Conservation (phyloP, 169 alveolate species). For the Cryptosporidium sp. region DNA sequence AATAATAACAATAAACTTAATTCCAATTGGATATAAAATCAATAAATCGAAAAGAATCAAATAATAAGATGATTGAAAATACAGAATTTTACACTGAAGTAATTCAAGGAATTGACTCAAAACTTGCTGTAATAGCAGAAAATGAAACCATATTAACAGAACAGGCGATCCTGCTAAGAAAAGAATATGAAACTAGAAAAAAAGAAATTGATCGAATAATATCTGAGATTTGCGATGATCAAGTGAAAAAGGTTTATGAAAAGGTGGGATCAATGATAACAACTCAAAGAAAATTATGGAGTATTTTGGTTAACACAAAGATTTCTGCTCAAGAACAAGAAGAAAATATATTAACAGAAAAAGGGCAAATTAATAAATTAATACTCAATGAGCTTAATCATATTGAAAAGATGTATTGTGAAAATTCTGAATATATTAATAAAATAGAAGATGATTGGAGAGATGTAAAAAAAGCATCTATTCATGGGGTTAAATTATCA, state of each 20-base stretch:
- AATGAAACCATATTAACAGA: constrained; percentile 58
- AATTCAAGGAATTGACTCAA: constrained; percentile 32
- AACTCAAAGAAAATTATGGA: constrained; percentile 65
- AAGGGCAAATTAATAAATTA: constrained; percentile 17
- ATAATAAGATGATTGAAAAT: constrained; percentile 18
- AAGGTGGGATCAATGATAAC: constrained; percentile 48
- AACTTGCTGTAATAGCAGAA: constrained; percentile 30
- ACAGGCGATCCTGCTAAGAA: constrained; percentile 23
- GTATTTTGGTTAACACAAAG: not conserved
- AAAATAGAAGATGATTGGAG: constrained; percentile 68
- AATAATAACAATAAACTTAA: not conserved
- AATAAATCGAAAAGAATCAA: not conserved
- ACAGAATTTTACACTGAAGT: constrained; percentile 46
- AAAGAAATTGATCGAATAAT: constrained; percentile 46
- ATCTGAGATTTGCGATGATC: constrained; percentile 28
- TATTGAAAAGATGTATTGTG: constrained; percentile 22
- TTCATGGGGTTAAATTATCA: constrained; percentile 45
- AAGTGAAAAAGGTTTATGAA: constrained; percentile 12
- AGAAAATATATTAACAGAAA: not conserved
- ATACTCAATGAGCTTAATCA: constrained; percentile 8
- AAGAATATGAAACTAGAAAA: constrained; percentile 32
- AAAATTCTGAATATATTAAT: constrained; percentile 39
- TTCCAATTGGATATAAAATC: too few species aligned
- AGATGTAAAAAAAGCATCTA: constrained; percentile 30
- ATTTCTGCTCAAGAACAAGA: not conserved